phyloP scores from a whole-genome alignment of 2,329 filamentous ascomycete genomes.

The Exophiala spinifera region DNA sequence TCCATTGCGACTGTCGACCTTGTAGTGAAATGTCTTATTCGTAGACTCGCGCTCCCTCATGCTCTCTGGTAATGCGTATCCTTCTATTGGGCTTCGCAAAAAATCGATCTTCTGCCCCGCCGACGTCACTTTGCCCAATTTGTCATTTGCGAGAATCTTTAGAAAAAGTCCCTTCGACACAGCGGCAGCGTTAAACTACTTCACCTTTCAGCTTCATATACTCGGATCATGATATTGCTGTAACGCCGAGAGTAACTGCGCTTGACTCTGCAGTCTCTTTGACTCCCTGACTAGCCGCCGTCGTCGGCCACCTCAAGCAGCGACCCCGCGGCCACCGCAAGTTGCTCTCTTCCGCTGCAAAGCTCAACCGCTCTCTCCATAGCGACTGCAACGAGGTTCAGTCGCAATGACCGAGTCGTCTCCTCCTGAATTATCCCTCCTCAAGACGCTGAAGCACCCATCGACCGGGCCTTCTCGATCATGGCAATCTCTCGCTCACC shows the following conservation, averaged over 20 bases:
- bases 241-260: too few relatives aligned
- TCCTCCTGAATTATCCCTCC: slow-evolving; percentile 14
- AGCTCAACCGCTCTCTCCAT: not conserved
- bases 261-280: too few relatives aligned
- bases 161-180: not conserved
- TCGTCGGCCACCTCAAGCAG: too few relatives aligned
- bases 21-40: not conserved
- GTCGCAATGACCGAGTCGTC: not conserved
- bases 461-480: slow-evolving; percentile 53
- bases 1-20: too few relatives aligned
- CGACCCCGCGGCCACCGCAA: not conserved
- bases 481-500: slow-evolving; percentile 80
- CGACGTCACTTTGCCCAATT: slow-evolving; percentile 6
- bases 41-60: not conserved
- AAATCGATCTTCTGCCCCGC: slow-evolving; percentile 2
- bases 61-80: not conserved
- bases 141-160: not conserved
- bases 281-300: too few relatives aligned
- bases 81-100: too few relatives aligned
- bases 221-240: too few relatives aligned
- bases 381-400: not conserved
- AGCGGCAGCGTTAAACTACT: not conserved
- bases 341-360: not conserved
- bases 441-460: slow-evolving; percentile 17
- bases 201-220: not conserved